These are phyloP conservation scores for Phoma sp. DNA, from an alignment of 2,329 filamentous ascomycete species.

Conservation along the genomic window DNA sequence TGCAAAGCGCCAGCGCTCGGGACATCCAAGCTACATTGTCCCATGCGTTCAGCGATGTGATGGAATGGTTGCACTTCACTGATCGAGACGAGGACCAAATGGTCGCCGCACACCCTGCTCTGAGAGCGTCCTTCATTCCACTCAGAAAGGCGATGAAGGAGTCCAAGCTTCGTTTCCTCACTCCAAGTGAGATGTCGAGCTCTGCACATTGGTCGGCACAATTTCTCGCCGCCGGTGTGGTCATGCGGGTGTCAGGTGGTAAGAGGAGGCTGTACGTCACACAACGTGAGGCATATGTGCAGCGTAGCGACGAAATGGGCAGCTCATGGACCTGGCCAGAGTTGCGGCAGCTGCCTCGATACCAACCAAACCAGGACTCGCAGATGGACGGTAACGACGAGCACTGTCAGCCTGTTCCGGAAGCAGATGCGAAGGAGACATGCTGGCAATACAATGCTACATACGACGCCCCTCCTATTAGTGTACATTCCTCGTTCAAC, in stretches of 20 bases:
- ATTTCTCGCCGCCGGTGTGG: conserved; percentile 72
- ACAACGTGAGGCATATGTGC: conserved; percentile 75
- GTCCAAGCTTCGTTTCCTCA: conserved; percentile 72
- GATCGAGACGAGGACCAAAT: conserved; percentile 36
- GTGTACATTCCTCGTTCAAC: conserved; percentile 55
- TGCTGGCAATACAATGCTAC: conserved; percentile 72
- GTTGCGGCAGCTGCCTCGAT: conserved; percentile 67
- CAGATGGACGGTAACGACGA: conserved; percentile 44
- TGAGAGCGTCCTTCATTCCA: conserved; percentile 75
- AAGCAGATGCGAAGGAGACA: conserved; percentile 67
- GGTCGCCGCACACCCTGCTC: conserved; percentile 56
- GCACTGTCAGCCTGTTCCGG: conserved; percentile 55
- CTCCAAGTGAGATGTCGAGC: conserved; percentile 74
- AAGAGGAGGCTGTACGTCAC: conserved; percentile 75
- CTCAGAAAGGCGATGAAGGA: conserved; percentile 78
- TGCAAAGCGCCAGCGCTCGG: conserved; percentile 69
- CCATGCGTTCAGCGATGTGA: conserved; percentile 65
- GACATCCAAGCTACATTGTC: conserved; percentile 71
- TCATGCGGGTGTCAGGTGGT: conserved; percentile 71
- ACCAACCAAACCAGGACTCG: conserved; percentile 55
- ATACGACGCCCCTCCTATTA: conserved; percentile 63
- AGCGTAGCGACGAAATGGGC: conserved; percentile 61
- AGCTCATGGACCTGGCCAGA: conserved; percentile 73
- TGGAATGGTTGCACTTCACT: conserved; percentile 41
- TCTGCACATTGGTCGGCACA: conserved; percentile 73